A percentile compares a stretch with the other conserved stretches of the same genome.
These are phyloP conservation scores for Penicillium angulare DNA, from an alignment of 495 filamentous ascomycete species.

Conservation along the genomic window DNA sequence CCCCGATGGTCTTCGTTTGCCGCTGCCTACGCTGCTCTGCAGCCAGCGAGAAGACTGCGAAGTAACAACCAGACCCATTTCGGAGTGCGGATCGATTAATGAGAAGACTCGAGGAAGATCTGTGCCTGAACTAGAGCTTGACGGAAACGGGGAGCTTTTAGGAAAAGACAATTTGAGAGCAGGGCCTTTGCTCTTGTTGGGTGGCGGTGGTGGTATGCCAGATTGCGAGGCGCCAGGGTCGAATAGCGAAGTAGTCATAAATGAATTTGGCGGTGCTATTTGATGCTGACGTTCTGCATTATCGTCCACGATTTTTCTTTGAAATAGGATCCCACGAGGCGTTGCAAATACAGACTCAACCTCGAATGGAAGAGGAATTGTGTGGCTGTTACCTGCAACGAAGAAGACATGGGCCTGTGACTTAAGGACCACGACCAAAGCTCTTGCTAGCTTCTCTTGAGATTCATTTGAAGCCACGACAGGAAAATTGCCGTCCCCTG, in stretches of 20 bases:
- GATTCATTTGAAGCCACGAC: slow-evolving; percentile 15
- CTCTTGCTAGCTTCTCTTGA: slow-evolving; percentile 45
- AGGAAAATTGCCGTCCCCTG: slow-evolving; percentile 18
- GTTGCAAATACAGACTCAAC: slow-evolving; percentile 84
- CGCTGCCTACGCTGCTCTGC: slow-evolving; percentile 26
- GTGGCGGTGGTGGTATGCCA: slow-evolving; percentile 40
- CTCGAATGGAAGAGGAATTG: slow-evolving; percentile 91
- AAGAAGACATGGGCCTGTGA: slow-evolving; percentile 93
- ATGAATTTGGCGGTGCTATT: slow-evolving; percentile 73
- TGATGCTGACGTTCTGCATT: slow-evolving; percentile 17
- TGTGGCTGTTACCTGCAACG: slow-evolving; percentile 82
- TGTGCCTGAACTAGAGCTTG: slow-evolving; percentile 40
- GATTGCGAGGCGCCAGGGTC: slow-evolving; percentile 46
- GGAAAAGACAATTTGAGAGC: slow-evolving; percentile 31
- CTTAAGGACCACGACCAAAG: slow-evolving; percentile 88
- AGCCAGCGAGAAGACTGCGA: slow-evolving; percentile 36
- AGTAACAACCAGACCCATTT: slow-evolving; percentile 80
- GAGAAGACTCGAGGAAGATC: slow-evolving; percentile 79
- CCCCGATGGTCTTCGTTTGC: slow-evolving; percentile 29
- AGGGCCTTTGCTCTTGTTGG: slow-evolving; percentile 33
- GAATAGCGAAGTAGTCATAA: slow-evolving; percentile 61
- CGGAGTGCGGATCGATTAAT: slow-evolving; percentile 81
- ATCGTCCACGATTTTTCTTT: slow-evolving; percentile 61
- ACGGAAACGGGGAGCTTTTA: slow-evolving; percentile 22
- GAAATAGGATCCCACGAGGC: slow-evolving; percentile 77